These are phyloP conservation scores for Suzukiozyma palmioleophila DNA, from an alignment of 1,139 yeast genomes.

Conservation along the genomic window DNA sequence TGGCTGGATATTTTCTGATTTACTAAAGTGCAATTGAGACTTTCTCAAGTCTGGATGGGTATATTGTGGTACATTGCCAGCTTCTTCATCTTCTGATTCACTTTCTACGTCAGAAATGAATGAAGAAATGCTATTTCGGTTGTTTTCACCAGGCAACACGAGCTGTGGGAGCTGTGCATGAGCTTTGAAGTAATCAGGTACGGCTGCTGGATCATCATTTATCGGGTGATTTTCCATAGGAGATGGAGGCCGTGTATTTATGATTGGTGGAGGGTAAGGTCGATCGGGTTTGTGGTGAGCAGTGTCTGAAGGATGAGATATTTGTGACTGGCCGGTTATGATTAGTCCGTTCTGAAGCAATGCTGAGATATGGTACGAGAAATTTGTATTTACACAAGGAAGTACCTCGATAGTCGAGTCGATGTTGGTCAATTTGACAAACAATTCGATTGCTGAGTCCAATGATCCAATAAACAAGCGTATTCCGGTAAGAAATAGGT, in stretches of 20 bases:
- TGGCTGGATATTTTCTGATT: conserved; percentile 49
- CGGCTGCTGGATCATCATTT: conserved; percentile 12
- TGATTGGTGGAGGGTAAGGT: conserved; percentile 34
- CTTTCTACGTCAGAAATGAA: conserved; percentile 5
- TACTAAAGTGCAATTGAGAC: conserved; percentile 71
- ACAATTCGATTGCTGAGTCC: conserved; percentile 77
- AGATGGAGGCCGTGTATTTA: conserved; percentile 34
- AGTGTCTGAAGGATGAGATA: conserved; percentile 69
- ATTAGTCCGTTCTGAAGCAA: conserved; percentile 61
- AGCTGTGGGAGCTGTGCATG: conserved; percentile 16
- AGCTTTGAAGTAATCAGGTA: not conserved
- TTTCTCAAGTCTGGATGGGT: conserved; percentile 74
- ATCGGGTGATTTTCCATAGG: conserved; percentile 20
- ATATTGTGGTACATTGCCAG: conserved; percentile 67
- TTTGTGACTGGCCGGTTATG: conserved; percentile 92
- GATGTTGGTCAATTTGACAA: conserved; percentile 63
- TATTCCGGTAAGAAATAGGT: conserved; percentile 77
- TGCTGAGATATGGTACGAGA: conserved; percentile 85
- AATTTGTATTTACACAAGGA: conserved; percentile 82
- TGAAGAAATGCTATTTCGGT: conserved; percentile 1
- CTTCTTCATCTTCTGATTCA: conserved; percentile 33
- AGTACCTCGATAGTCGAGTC: conserved; percentile 53
- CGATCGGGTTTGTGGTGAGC: conserved; percentile 16
- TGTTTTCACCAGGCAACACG: conserved; percentile 9
- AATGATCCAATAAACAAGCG: conserved; percentile 78